These are phyloP conservation scores for Letharia lupina DNA, from an alignment of 495 filamentous ascomycete genomes.

Conservation along the genomic window DNA sequence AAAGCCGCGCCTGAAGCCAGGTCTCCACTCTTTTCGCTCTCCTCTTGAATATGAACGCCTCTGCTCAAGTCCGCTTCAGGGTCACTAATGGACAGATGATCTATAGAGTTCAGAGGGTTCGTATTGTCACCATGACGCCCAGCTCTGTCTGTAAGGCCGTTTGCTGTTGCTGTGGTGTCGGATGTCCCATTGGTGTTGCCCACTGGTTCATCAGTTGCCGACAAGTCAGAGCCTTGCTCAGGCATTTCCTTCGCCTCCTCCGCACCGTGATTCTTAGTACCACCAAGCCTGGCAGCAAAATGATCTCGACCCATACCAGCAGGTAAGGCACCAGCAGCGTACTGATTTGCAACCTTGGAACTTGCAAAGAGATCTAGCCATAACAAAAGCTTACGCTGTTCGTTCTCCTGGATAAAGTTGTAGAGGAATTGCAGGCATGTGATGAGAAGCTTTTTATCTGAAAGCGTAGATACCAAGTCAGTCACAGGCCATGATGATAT, in stretches of 20 bases:
- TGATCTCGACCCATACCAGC: slow-evolving; percentile 18
- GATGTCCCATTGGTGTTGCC: background rate
- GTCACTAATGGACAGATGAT: background rate
- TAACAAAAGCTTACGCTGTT: slow-evolving; percentile 80
- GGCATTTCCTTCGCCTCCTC: background rate
- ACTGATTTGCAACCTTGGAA: slow-evolving; percentile 42
- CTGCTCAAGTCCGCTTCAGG: background rate
- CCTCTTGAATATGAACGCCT: background rate
- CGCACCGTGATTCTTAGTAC: background rate
- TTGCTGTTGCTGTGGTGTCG: background rate
- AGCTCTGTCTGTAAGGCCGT: background rate
- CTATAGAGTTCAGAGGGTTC: background rate
- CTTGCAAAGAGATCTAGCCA: slow-evolving; percentile 80
- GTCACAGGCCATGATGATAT: background rate
- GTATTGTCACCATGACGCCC: background rate
- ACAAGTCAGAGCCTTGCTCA: background rate
- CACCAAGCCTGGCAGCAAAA: slow-evolving; percentile 5
- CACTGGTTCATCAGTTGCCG: background rate
- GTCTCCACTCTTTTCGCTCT: background rate
- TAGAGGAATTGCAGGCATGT: slow-evolving; percentile 85
- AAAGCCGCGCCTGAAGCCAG: background rate
- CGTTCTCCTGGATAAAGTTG: slow-evolving; percentile 86
- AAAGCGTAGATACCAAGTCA: slow-evolving; percentile 5
- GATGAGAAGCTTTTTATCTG: slow-evolving; percentile 81
- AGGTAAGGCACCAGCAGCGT: slow-evolving; percentile 21